phyloP scores from a whole-genome alignment of 139 green algal genomes.

The Chlamydomonas sphaeroides region DNA sequence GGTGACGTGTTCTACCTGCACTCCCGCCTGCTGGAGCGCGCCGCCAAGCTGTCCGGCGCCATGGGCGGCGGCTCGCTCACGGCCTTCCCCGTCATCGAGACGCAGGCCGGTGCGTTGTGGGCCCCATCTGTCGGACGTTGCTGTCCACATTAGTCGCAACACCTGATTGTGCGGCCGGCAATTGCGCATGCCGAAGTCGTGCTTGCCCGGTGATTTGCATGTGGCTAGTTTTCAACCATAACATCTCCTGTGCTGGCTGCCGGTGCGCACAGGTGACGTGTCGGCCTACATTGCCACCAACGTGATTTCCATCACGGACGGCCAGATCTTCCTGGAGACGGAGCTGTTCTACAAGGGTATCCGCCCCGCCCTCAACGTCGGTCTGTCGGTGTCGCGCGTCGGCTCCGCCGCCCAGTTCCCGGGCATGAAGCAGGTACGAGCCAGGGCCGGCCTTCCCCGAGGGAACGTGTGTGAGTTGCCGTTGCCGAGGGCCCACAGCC shows the following conservation, averaged over 20 bases:
- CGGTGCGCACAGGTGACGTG: conserved; percentile 65
- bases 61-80: conserved; percentile 80
- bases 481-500: no score
- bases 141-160: no score
- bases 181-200: no score
- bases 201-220: no score
- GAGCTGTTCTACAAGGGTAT: conserved; percentile 94
- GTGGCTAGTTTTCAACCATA: no score
- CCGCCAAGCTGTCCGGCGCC: conserved; percentile 81
- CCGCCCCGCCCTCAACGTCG: conserved; percentile 90
- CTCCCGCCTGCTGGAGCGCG: conserved; percentile 84
- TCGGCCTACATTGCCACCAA: conserved; percentile 94
- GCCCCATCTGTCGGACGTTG: no score
- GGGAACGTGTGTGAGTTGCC: no score
- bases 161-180: no score
- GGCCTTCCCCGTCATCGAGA: conserved; percentile 91
- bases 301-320: conserved; percentile 94
- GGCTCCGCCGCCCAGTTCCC: conserved; percentile 89
- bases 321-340: conserved; percentile 92
- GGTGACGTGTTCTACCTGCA: conserved; percentile 94
- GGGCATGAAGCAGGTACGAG: conserved; percentile 85
- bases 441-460: no score
- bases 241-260: no score
- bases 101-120: conserved; percentile 66
- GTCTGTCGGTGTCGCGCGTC: conserved; percentile 87